These are phyloP conservation scores for Sporothrix luriei DNA, from an alignment of 2,329 filamentous ascomycete species.

Conservation along the genomic window DNA sequence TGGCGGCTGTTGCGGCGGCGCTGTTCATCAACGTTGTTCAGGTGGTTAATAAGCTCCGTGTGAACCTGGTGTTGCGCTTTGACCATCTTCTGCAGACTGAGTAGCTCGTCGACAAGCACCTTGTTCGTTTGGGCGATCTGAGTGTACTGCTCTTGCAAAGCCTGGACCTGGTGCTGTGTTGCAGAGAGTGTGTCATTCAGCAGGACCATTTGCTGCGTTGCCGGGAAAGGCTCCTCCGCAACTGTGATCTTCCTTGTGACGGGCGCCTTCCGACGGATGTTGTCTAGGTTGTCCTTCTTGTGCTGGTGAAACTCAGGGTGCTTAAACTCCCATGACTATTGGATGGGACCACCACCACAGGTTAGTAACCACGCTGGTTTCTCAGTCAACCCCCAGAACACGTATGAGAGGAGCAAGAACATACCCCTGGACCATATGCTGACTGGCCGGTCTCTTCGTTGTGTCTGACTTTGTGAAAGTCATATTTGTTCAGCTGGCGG, in stretches of 20 bases:
- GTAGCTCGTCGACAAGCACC: conserved; percentile 63
- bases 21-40: conserved; percentile 53
- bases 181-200: conserved; percentile 86
- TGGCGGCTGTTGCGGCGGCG: conserved; percentile 49
- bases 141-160: conserved; percentile 79
- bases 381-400: too few relatives aligned
- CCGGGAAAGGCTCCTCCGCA: conserved; percentile 71
- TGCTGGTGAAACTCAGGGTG: conserved; percentile 95
- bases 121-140: conserved; percentile 70
- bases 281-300: conserved; percentile 94
- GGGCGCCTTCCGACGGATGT: conserved; percentile 92
- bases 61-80: conserved; percentile 61
- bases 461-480: conserved; percentile 96
- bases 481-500: conserved; percentile 58
- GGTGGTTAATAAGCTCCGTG: conserved; percentile 59
- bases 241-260: conserved; percentile 72
- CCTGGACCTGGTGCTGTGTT: conserved; percentile 88
- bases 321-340: conserved; percentile 90
- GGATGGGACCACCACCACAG: conserved; percentile 26
- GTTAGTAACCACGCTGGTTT: background rate
- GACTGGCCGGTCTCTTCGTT: conserved; percentile 83
- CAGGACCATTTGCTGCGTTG: conserved; percentile 84
- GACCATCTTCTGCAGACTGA: conserved; percentile 63
- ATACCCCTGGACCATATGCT: conserved; percentile 77
- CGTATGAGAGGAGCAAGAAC: background rate